Conservation (phyloP, 495 filamentous ascomycete species). For the Penicillium parvum region DNA sequence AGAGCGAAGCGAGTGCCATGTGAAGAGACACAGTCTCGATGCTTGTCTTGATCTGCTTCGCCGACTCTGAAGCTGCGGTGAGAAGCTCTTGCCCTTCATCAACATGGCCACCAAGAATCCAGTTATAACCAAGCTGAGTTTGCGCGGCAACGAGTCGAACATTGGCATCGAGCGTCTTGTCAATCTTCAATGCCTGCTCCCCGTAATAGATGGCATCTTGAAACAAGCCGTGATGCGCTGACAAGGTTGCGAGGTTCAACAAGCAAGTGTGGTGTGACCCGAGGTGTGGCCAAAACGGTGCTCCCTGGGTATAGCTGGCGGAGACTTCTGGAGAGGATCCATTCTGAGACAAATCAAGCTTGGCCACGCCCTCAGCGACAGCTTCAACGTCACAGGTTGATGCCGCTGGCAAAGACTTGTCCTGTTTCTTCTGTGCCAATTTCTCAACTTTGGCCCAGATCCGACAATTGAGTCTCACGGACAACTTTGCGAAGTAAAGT, state of each 20-base stretch:
- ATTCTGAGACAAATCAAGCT: slow-evolving; percentile 36
- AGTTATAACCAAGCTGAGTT: slow-evolving; percentile 60
- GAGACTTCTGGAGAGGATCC: slow-evolving; percentile 21
- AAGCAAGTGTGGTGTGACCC: slow-evolving; percentile 64
- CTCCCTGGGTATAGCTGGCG: slow-evolving; percentile 45
- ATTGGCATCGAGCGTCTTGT: slow-evolving; percentile 59
- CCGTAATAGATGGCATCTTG: slow-evolving; percentile 87
- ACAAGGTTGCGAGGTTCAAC: slow-evolving; percentile 67
- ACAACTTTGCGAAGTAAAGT: slow-evolving; percentile 60
- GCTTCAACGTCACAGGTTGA: slow-evolving; percentile 35
- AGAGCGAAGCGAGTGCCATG: slow-evolving; percentile 41
- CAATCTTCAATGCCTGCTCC: slow-evolving; percentile 78
- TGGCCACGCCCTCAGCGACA: slow-evolving; percentile 41
- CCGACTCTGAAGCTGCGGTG: slow-evolving; percentile 41
- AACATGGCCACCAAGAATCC: slow-evolving; percentile 56
- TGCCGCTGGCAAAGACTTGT: slow-evolving; percentile 18
- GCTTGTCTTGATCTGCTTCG: slow-evolving; percentile 37
- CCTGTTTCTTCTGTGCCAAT: slow-evolving; percentile 33
- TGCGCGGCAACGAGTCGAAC: slow-evolving; percentile 49
- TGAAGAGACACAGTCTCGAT: slow-evolving; percentile 45
- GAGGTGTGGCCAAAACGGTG: slow-evolving; percentile 78
- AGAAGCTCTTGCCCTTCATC: slow-evolving; percentile 60
- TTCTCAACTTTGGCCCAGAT: slow-evolving; percentile 69
- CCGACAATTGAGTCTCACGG: slow-evolving; percentile 60
- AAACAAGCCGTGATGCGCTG: slow-evolving; percentile 77